Conservation (phyloP, 805 yeast genomes). For the Wickerhamomyces subpelliculosus region DNA sequence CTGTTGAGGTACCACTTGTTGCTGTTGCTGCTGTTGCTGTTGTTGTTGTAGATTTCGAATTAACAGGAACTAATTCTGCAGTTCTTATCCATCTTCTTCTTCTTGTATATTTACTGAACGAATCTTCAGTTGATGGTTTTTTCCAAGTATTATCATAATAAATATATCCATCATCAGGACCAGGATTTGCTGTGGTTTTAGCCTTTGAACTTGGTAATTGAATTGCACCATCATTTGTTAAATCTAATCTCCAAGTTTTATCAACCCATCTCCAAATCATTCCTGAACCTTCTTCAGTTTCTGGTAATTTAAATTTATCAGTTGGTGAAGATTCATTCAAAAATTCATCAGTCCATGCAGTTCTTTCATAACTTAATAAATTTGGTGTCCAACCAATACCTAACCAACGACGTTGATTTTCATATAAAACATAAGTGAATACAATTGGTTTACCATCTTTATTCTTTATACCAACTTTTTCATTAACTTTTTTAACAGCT, state of each 20-base stretch:
- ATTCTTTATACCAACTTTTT: slow-evolving; percentile 24
- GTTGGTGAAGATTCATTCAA: slow-evolving; percentile 77
- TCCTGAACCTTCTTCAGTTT: slow-evolving; percentile 55
- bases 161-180: slow-evolving; percentile 76
- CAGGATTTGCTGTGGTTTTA: slow-evolving; percentile 55
- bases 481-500: slow-evolving; percentile 34
- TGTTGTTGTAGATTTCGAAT: slow-evolving; percentile 6
- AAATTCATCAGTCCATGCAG: slow-evolving; percentile 97
- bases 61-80: slow-evolving; percentile 64
- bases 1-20: neutral
- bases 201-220: slow-evolving; percentile 58
- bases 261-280: slow-evolving; percentile 96
- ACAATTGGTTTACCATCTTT: slow-evolving; percentile 49
- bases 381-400: slow-evolving; percentile 98
- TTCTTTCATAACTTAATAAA: slow-evolving; percentile 83
- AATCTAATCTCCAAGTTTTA: slow-evolving; percentile 82
- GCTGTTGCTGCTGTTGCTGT: slow-evolving; percentile 1
- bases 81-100: slow-evolving; percentile 95
- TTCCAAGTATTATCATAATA: slow-evolving; percentile 94
- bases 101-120: slow-evolving; percentile 86
- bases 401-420: slow-evolving; percentile 94
- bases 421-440: slow-evolving; percentile 88
- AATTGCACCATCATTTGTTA: slow-evolving; percentile 82
- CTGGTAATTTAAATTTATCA: slow-evolving; percentile 76
- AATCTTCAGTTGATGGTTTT: slow-evolving; percentile 79